A percentile compares a stretch with the other conserved stretches of the same genome.
phyloP scores from a whole-genome alignment of 768 basidiomycete species.

The Collybiopsis confluens region DNA sequence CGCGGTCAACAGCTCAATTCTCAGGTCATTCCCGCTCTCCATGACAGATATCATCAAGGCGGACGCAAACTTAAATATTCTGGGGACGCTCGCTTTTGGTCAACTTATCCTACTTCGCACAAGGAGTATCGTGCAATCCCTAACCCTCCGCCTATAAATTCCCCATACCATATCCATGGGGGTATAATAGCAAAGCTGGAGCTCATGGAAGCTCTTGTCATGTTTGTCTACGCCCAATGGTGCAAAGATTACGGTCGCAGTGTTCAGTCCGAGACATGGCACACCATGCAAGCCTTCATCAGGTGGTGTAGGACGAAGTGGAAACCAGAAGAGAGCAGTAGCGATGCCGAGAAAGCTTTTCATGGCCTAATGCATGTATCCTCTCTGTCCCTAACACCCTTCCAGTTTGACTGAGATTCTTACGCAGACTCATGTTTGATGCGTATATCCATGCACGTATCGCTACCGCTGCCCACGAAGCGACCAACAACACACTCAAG shows the following conservation, averaged over 20 bases:
- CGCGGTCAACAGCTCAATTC: conserved; percentile 43
- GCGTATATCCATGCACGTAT: conserved; percentile 63
- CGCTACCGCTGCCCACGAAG: conserved; percentile 29
- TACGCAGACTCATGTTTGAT: conserved; percentile 71
- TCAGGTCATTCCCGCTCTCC: conserved; percentile 26
- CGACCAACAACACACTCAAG: conserved; percentile 36
- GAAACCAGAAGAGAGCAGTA: conserved; percentile 45
- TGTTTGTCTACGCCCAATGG: conserved; percentile 84
- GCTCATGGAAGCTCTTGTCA: conserved; percentile 75
- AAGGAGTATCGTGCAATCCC: conserved; percentile 60
- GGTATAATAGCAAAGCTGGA: conserved; percentile 75
- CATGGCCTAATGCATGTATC: conserved; percentile 79
- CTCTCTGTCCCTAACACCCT: conserved; percentile 16
- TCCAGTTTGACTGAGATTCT: conserved; percentile 11
- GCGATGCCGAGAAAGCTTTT: conserved; percentile 58
- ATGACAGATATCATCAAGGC: conserved; percentile 64
- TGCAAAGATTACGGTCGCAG: conserved; percentile 60
- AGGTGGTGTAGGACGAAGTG: conserved; percentile 71
- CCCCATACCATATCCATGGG: conserved; percentile 71
- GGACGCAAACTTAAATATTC: conserved; percentile 82
- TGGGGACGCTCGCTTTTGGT: conserved; percentile 75
- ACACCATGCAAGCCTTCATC: conserved; percentile 66
- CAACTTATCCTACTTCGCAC: conserved; percentile 61
- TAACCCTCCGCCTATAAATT: conserved; percentile 60
- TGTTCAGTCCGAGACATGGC: conserved; percentile 58